Evolutionary conservation across 176 grass and related monocot species (phyloP), one percentile per base, ranked within the genome.

Genomic region (Raddia distichophylla): DNA sequence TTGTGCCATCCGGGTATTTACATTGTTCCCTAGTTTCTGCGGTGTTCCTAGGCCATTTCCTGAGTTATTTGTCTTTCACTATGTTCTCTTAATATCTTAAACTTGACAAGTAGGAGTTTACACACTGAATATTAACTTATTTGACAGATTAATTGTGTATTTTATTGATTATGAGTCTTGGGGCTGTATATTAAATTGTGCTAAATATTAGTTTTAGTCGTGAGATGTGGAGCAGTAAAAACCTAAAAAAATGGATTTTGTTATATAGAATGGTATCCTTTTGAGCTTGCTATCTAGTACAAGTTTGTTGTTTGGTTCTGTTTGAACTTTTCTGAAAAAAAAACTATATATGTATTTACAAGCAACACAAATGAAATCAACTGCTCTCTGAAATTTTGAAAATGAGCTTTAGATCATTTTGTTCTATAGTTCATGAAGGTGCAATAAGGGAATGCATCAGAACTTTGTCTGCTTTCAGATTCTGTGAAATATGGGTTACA

Each of bases 1-100:
- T 71, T 99, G 64, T 99, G 96, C 22, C 93, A 99, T 95, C 91
- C 93, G 73, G 96, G 96, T 99, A 77, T 83, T 83, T 80, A 51
- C 48, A 76, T 27, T 61, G 49, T 77, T 89, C 55, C 42, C 4
- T 86, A 67, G 64, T 60, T 68, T 82, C 7, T 16, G 11, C 44
- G 78, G 19, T 60, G 33, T 72, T 80, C 56, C 53, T 45, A 46
- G 14, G 54, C 35, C 50, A 83, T 84, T 80, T 71, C 18, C 12
- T 59, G 43, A 67, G 45, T 13, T 80, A 22, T 66, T 78, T 62
- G 46, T 54, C 54, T 65, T 87, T 77, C 56, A 55, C 4, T 80
- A 37, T 84, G 66, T 53, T 53, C 7, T 74, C 60, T 52, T 61
- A 14, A 3, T 73, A 69, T 82, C 19, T 53, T 67, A 43, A 5